Base-by-base conservation (phyloP, 352 stramenopile species). In the Pythium phragmitis region DNA sequence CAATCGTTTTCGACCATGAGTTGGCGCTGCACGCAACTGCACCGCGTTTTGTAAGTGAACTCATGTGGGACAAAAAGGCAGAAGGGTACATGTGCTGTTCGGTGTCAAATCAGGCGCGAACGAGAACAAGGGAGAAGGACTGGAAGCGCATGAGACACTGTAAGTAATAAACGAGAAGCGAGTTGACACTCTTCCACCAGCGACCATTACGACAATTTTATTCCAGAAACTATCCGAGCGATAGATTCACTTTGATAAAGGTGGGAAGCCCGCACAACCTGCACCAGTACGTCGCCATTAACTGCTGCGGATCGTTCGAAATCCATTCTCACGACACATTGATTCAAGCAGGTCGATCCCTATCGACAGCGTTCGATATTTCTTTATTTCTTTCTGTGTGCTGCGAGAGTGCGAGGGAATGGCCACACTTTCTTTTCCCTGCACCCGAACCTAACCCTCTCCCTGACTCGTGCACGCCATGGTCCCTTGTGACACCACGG, bases 351-450 rank as follows among this genome's bases (percentile, higher is more conserved):
- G 61, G 60, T 51, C 19, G 26, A 30, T 30, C 2, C 2, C 2
- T 16, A 16, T 33, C 34, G 34, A 34, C 46, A 60, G 61, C 46
- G 34, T 69, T 69, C 62, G 62, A 69, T 56, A 64, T 69, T 39
- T 66, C 26, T 19, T 56, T 34, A 9, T 45, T 48, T 60, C 33
- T 55, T 50, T 50, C 23, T 51, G 53, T 36, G 21, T 21, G 21
- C 21, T 21, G 21, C 21, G 36, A 43, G 34, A 16, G 19, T 47
- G 33, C 49, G 55, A 62, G 62, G 62, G 49, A 69, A 69, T 61
- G 62, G 62, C 21, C 62, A 63, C 62, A 69, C 62, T 69, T 68
- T 68, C 61, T 68, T 69, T 50, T 56, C 55, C 61, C 45, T 58
- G 36, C 17, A 4, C 23, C 9, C n/a, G 12, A 23, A n/a, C 60